Base-by-base conservation (phyloP, 2,329 filamentous ascomycete species). In the Fusarium sp. region DNA sequence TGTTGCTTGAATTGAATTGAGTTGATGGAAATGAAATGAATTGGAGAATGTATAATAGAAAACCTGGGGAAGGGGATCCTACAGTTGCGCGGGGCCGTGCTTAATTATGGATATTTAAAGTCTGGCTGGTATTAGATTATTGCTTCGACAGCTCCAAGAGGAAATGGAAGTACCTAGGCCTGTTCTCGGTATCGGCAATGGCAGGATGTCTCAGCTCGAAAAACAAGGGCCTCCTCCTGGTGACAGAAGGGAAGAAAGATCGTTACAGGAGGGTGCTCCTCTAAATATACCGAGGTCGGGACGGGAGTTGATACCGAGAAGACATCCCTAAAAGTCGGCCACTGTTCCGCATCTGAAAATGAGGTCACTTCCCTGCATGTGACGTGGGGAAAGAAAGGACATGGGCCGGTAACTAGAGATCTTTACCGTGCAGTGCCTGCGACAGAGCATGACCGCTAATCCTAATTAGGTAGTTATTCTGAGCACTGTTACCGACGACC, bases 301-400 rank as follows among this genome's bases (percentile, higher is more conserved):
- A 56, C 70, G 70, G 67, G 60, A 55, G 29, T 34, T 50, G 53
- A 68, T 70, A 66, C 71, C 71, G 71, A 73, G 53, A 52, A 63
- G 50, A 57, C 46, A 51, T 68, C 51, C 63, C 63, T 68, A 57
- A 52, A 54, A 68, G 49, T 65, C 62, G 65, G 69, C 45, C 54
- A 61, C 57, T 60, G 65, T 70, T 73, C 68, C 71, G 66, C 70
- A 71, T 68, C 67, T 72, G 66, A 73, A 61, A 70, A 74, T 76
- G 75, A 76, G 64, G 73, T 76, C 74, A 76, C 52, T 47, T 66
- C 53, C 56, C 64, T 53, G 70, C 74, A 76, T 76, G 74, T 76
- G 74, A 76, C 61, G 71, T 73, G 68, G 71, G 69, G 68, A 63
- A 63, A 49, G 45, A 46, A 67, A 27, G 43, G n/a, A 40, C 50